A percentile compares a stretch with the other conserved stretches of the same genome.
phyloP scores from a whole-genome alignment of 2,329 filamentous ascomycete species.

The Fusarium bactridioides region DNA sequence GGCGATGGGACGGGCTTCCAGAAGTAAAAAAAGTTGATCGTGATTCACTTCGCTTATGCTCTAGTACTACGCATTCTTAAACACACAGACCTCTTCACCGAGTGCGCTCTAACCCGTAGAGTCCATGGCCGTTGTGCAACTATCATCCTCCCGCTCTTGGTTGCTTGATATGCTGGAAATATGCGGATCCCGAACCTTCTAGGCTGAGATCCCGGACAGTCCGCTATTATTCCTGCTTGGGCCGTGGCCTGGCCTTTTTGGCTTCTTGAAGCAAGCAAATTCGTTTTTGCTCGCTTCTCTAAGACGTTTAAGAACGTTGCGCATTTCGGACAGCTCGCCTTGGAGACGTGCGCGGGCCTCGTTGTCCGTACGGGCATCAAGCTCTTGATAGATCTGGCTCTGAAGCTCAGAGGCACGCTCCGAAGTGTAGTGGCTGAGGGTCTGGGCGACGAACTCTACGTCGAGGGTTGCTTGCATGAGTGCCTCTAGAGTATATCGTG shows the following conservation, averaged over 20 bases:
- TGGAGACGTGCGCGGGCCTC: slow-evolving; percentile 82
- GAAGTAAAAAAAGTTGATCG: neutral
- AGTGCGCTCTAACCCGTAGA: neutral
- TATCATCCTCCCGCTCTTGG: slow-evolving; percentile 9
- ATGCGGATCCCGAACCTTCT: slow-evolving; percentile 27
- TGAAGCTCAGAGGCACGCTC: slow-evolving; percentile 83
- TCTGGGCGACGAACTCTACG: slow-evolving; percentile 96
- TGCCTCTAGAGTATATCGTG: slow-evolving; percentile 76
- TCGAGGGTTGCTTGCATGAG: slow-evolving; percentile 98
- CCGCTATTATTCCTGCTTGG: slow-evolving; percentile 46
- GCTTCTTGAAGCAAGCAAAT: slow-evolving; percentile 84
- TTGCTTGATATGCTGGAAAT: neutral
- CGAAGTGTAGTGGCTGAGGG: slow-evolving; percentile 87
- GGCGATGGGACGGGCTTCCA: neutral
- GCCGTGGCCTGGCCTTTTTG: slow-evolving; percentile 54
- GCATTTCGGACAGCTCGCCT: slow-evolving; percentile 88
- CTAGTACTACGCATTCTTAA: neutral
- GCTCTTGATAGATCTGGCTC: slow-evolving; percentile 88
- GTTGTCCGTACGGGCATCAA: slow-evolving; percentile 90
- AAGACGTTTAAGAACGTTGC: slow-evolving; percentile 82
- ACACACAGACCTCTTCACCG: neutral
- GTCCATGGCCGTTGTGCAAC: slow-evolving; percentile 2
- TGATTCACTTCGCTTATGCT: slow-evolving; percentile 4
- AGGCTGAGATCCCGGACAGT: slow-evolving; percentile 37
- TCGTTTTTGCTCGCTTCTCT: slow-evolving; percentile 83